These are phyloP conservation scores for Halenospora varia DNA, from an alignment of 495 filamentous ascomycete species.

Conservation along the genomic window DNA sequence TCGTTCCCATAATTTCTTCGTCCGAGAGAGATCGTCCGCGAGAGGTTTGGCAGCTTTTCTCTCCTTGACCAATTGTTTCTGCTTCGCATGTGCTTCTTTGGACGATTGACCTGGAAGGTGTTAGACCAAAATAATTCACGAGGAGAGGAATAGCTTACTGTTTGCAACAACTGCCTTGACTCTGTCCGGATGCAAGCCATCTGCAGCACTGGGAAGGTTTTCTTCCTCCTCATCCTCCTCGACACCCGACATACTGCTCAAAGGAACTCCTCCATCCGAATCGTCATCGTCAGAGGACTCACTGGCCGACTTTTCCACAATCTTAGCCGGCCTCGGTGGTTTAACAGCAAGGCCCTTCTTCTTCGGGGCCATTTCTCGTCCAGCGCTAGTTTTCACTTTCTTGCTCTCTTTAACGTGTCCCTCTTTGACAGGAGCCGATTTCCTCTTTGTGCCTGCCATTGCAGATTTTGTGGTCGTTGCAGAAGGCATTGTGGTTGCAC, in stretches of 20 bases:
- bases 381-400: slow-evolving; percentile 39
- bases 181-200: slow-evolving; percentile 26
- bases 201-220: slow-evolving; percentile 7
- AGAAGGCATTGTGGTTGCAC: slow-evolving; percentile 21
- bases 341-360: slow-evolving; percentile 25
- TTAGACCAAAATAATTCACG: neutral
- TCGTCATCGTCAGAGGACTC: slow-evolving; percentile 29
- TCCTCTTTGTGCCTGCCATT: slow-evolving; percentile 25
- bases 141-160: slow-evolving; percentile 10
- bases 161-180: slow-evolving; percentile 19
- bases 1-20: slow-evolving; percentile 96
- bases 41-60: slow-evolving; percentile 91
- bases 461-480: slow-evolving; percentile 18
- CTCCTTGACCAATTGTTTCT: slow-evolving; percentile 81
- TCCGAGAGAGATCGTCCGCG: slow-evolving; percentile 79
- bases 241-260: slow-evolving; percentile 19
- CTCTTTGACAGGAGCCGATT: slow-evolving; percentile 18
- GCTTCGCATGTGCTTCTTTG: slow-evolving; percentile 84
- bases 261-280: slow-evolving; percentile 32
- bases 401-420: slow-evolving; percentile 28
- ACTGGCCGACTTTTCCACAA: slow-evolving; percentile 8
- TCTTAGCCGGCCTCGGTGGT: neutral
- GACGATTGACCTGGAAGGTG: slow-evolving; percentile 45
- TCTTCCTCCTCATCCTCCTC: slow-evolving; percentile 12
- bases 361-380: slow-evolving; percentile 14